phyloP scores from a whole-genome alignment of 2,329 filamentous ascomycete genomes.

The Paracoccidioides brasiliensis region DNA sequence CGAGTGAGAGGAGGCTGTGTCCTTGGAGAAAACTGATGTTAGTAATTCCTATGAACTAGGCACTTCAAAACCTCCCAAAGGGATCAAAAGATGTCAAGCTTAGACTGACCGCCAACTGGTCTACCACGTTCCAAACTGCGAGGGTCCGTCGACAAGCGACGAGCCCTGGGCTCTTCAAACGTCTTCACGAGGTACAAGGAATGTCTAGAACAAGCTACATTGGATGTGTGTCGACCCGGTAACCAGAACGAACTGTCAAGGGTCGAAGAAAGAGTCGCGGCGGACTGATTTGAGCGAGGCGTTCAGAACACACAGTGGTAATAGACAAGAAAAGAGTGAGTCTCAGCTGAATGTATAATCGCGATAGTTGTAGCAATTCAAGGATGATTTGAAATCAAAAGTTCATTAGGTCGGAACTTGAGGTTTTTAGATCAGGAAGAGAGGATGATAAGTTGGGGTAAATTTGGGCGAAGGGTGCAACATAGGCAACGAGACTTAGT shows the following conservation, averaged over 20 bases:
- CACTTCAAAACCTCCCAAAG: slow-evolving; percentile 8
- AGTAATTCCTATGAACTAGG: too few relatives aligned
- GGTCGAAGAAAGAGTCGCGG: neutral
- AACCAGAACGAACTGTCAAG: slow-evolving; percentile 9
- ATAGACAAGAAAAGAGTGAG: neutral
- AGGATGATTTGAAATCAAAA: too few relatives aligned
- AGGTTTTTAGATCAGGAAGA: neutral
- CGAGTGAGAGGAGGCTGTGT: slow-evolving; percentile 14
- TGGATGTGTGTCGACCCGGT: slow-evolving; percentile 18
- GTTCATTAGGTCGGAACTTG: neutral
- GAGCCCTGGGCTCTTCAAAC: slow-evolving; percentile 23
- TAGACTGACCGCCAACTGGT: slow-evolving; percentile 31
- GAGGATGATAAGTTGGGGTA: slow-evolving; percentile 13
- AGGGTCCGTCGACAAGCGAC: slow-evolving; percentile 27
- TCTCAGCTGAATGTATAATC: neutral
- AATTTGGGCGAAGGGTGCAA: slow-evolving; percentile 17
- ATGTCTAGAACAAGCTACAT: slow-evolving; percentile 31
- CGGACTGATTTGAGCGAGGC: neutral
- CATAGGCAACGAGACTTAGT: slow-evolving; percentile 37
- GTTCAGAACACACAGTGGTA: neutral
- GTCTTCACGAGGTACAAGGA: slow-evolving; percentile 14
- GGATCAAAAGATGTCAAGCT: slow-evolving; percentile 1
- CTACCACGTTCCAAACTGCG: slow-evolving; percentile 25
- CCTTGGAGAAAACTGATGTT: neutral
- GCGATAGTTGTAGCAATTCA: too few relatives aligned